phyloP scores from a whole-genome alignment of 2,329 filamentous ascomycete genomes.

The Niveomyces coronatus region DNA sequence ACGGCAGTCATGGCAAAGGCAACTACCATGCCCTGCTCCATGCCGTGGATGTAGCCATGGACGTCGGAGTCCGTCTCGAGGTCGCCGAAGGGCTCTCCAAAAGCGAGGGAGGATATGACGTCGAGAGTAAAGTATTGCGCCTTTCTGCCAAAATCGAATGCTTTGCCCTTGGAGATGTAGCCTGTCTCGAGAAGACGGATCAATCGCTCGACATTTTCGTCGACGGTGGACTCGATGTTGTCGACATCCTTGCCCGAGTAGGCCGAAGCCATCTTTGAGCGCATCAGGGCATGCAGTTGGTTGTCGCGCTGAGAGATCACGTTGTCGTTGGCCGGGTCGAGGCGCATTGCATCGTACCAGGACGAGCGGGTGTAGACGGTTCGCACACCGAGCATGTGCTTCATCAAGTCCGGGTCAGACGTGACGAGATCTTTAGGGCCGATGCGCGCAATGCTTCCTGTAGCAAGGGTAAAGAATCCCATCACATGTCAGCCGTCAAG shows the following conservation, averaged over 20 bases:
- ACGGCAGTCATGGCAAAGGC: constrained; percentile 33
- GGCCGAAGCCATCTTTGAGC: constrained; percentile 34
- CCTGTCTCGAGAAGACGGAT: constrained; percentile 32
- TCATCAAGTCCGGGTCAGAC: constrained; percentile 27
- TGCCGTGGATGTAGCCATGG: constrained; percentile 35
- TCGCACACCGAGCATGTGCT: constrained; percentile 23
- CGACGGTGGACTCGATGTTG: constrained; percentile 36
- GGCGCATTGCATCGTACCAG: constrained; percentile 40
- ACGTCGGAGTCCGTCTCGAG: constrained; percentile 34
- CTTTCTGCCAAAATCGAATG: constrained; percentile 36
- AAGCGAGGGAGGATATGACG: constrained; percentile 40
- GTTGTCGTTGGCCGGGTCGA: constrained; percentile 41
- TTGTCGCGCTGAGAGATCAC: constrained; percentile 40
- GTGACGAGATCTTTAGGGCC: constrained; percentile 31
- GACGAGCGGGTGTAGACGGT: constrained; percentile 23
- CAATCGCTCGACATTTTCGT: constrained; percentile 34
- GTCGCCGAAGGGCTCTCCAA: constrained; percentile 37
- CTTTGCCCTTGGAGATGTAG: constrained; percentile 27
- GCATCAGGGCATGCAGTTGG: constrained; percentile 29
- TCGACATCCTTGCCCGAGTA: constrained; percentile 45
- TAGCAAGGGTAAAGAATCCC: too few species aligned
- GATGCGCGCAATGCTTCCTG: constrained; percentile 27
- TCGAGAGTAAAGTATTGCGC: constrained; percentile 43
- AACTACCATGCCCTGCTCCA: constrained; percentile 30
- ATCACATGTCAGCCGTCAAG: too few species aligned